These are phyloP conservation scores for Vitellaria paradoxa DNA, from an alignment of 179 eudicot species.

Conservation along the genomic window DNA sequence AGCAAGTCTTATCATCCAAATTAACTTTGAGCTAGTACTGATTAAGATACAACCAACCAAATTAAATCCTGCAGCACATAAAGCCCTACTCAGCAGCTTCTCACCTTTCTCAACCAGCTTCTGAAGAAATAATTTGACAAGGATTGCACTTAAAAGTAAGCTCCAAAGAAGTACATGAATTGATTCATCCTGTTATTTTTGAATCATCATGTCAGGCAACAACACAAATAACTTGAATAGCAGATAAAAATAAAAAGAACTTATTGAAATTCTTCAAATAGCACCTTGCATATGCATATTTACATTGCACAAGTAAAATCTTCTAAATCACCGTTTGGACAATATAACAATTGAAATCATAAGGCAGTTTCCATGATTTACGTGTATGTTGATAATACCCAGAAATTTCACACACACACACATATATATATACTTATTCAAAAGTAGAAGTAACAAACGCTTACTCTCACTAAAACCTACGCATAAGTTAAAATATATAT, in stretches of 20 bases:
- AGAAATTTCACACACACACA: too few relatives aligned
- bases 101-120: constrained; percentile 72
- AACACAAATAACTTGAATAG: too few relatives aligned
- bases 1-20: neutral
- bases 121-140: constrained; percentile 37
- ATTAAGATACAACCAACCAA: neutral
- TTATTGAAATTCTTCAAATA: neutral
- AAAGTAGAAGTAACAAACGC: neutral
- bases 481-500: neutral
- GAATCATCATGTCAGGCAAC: neutral
- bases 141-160: constrained; percentile 33
- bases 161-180: constrained; percentile 35
- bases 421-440: too few relatives aligned
- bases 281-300: neutral
- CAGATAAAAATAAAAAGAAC: too few relatives aligned
- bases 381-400: too few relatives aligned
- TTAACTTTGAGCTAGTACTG: neutral
- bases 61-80: neutral
- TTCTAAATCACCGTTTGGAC: neutral
- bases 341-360: too few relatives aligned
- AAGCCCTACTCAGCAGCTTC: constrained; percentile 5
- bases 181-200: constrained; percentile 38
- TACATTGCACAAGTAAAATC: neutral
- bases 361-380: too few relatives aligned
- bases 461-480: neutral